Conservation (phyloP, 805 yeast genomes). For the Hanseniaspora meyeri region DNA sequence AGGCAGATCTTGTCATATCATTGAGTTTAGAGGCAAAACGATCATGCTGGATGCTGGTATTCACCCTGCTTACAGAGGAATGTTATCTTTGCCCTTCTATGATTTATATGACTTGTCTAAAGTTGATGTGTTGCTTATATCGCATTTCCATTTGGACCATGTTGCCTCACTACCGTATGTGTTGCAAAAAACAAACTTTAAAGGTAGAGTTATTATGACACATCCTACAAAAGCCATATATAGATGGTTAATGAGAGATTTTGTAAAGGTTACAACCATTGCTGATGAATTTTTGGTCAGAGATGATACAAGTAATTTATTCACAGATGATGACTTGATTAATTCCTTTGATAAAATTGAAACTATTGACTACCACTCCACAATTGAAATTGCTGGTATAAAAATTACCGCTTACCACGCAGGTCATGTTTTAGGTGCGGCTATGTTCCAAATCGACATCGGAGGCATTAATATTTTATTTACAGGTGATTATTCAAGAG, state of each 20-base stretch:
- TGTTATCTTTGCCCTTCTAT: slow-evolving; percentile 84
- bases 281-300: slow-evolving; percentile 32
- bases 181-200: slow-evolving; percentile 90
- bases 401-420: slow-evolving; percentile 97
- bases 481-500: slow-evolving; percentile 96
- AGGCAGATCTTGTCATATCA: slow-evolving; percentile 88
- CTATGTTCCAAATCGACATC: slow-evolving; percentile 90
- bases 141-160: slow-evolving; percentile 95
- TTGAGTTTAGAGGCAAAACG: slow-evolving; percentile 85
- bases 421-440: slow-evolving; percentile 98
- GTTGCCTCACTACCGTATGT: slow-evolving; percentile 97
- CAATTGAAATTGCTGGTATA: slow-evolving; percentile 86
- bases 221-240: slow-evolving; percentile 98
- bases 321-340: slow-evolving; percentile 80
- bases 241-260: slow-evolving; percentile 88
- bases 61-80: slow-evolving; percentile 88
- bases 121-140: slow-evolving; percentile 73
- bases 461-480: slow-evolving; percentile 81
- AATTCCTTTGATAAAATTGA: slow-evolving; percentile 83
- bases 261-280: slow-evolving; percentile 71
- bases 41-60: slow-evolving; percentile 97
- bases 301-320: slow-evolving; percentile 40
- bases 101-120: slow-evolving; percentile 86
- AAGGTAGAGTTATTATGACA: slow-evolving; percentile 96
- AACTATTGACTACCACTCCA: slow-evolving; percentile 89